phyloP scores from a whole-genome alignment of 805 yeast species.

The Metschnikowia rubicola region DNA sequence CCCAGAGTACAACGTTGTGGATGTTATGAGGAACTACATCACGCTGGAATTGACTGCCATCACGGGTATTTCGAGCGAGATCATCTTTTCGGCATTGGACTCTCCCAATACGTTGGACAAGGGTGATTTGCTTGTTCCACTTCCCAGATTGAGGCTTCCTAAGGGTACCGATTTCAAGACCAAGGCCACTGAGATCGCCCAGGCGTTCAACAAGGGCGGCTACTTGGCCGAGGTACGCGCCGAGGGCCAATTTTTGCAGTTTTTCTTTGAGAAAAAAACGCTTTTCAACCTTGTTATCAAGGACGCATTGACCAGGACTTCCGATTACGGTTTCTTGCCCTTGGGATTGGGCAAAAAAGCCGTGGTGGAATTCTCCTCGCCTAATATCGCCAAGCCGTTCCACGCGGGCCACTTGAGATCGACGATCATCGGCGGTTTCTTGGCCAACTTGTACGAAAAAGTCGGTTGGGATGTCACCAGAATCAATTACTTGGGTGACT shows the following conservation, averaged over 20 bases:
- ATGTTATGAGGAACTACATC: constrained; percentile 85
- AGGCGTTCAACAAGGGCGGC: constrained; percentile 67
- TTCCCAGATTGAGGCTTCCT: constrained; percentile 73
- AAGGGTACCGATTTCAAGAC: constrained; percentile 80
- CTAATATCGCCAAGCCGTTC: constrained; percentile 98
- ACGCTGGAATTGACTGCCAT: constrained; percentile 70
- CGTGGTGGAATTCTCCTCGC: constrained; percentile 90
- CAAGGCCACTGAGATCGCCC: constrained; percentile 70
- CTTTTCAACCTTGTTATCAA: constrained; percentile 67
- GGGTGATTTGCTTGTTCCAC: constrained; percentile 89
- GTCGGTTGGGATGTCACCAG: constrained; percentile 91
- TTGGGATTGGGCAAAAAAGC: constrained; percentile 64
- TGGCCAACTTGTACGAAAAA: constrained; percentile 83
- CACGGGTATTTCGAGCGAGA: constrained; percentile 63
- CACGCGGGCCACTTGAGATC: constrained; percentile 99
- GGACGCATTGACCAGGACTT: constrained; percentile 59
- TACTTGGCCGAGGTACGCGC: constrained; percentile 70
- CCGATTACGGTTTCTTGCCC: constrained; percentile 70
- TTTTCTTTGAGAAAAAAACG: constrained; percentile 68
- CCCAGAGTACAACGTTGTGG: constrained; percentile 80
- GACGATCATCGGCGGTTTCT: constrained; percentile 95
- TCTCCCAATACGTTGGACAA: constrained; percentile 81
- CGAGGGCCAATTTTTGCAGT: constrained; percentile 89
- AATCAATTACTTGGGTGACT: constrained; percentile 95
- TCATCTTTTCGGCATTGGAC: constrained; percentile 84